Evolutionary conservation across 2,329 filamentous ascomycete species (phyloP), one percentile per base, ranked within the genome.

Genomic region (Colletotrichum destructivum): DNA sequence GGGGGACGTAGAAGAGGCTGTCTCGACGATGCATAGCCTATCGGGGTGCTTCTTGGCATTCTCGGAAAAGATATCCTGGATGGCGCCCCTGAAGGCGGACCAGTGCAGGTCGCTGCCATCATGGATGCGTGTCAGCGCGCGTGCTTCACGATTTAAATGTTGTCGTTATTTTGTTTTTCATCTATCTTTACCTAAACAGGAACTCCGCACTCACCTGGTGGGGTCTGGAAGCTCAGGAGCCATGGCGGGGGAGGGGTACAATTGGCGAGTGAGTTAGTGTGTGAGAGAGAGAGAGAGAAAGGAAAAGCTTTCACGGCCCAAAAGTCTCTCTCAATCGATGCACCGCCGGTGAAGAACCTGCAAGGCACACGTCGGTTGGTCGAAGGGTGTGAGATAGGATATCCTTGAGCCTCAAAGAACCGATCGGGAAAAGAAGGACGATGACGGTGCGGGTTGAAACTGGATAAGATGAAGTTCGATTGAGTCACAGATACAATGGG

Each of bases 1-100:
- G 2, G 63, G 54, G 3, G 42, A 54, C 51, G 61, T 63, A 5
- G 82, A 82, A 40, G 79, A 80, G 75, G 79, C 80, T 63, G 87
- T 89, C 77, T 89, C 88, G 13, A 81, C 78, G 46, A 89, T 86
- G 70, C 87, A 89, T 1, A 77, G 76, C 44, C 81, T 77, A 51
- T 94, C 90, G 1, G 94, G 94, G 77, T 93, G 87, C 73, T 84
- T 87, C 78, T 87, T 81, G 11, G 94, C 94, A 83, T 93, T 93
- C 56, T 82, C 81, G 66, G 84, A 83, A 77, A 95, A 95, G 74
- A 91, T 89, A 69, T 93, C 89, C 76, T 94, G 91, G 76, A 95
- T 94, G 16, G 91, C 85, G 42, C 90, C 90, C 68, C 84, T 81
- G 79, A 89, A 93, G 78, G 87, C 88, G 55, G 87, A 87, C 91